Evolutionary conservation across 805 yeast species (phyloP), one percentile per base, ranked within the genome.

Genomic region (Saturnispora ahearnii): DNA sequence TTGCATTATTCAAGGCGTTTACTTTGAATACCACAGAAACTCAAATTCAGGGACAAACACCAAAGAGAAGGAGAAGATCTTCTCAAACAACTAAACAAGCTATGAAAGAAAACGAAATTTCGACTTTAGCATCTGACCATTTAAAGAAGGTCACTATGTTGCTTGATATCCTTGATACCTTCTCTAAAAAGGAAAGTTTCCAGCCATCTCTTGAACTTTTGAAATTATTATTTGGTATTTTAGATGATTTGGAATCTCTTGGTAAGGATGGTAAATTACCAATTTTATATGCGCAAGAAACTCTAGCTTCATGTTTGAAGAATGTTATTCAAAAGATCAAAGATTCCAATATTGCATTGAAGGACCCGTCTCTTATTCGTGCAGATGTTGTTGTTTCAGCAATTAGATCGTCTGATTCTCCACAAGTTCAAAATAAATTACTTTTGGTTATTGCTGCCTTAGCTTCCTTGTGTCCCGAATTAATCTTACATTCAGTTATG

Each of bases 401-500:
- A 18, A 90, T 93, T 50, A 79, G 99, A 62, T 78, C 89, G 2
- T 83, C 96, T 1, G 77, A 81, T 41, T 87, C 96, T 29, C 98
- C 97, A 2, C 98, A 91, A 66, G 95, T 90, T 28, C 99, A 93
- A 68, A 93, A 93, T 68, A 78, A 89, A 57, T 69, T 91, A 46
- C 71, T 93, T 52, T 70, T 91, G 51, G 91, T 93, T 28, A 81
- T 93, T 57, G 85, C 97, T 2, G 84, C 88, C 45, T 71, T 93
- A 57, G 98, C 98, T 0, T 73, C 88, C 0, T 69, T 93, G 50
- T 86, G 91, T 11, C 96, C 98, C 8, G 97, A 91, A 61, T 79
- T 85, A 30, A 89, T 93, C 29, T 71, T 93, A 48, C 98, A 93
- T 68, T 86, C 96, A 2, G 96, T 93, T 8, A 93, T 93, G 99